A percentile compares a stretch with the other conserved stretches of the same genome.
These are phyloP conservation scores for Thelephora ganbajun DNA, from an alignment of 768 basidiomycete genomes.

Conservation along the genomic window DNA sequence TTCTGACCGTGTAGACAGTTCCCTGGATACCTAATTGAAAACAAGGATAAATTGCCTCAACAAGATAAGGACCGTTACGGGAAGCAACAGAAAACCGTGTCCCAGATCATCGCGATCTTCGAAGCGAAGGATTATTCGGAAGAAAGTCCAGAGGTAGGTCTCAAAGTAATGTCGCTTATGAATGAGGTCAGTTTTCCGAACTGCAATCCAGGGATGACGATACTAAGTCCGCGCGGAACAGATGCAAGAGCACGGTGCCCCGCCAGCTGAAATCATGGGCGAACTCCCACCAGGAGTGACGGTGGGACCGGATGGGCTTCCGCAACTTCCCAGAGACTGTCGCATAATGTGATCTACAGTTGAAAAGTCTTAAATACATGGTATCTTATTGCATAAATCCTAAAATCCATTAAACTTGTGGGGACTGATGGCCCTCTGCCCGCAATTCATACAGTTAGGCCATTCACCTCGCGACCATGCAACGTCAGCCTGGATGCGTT, in stretches of 20 bases:
- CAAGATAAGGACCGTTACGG: conserved; percentile 54
- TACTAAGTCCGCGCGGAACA: conserved; percentile 14
- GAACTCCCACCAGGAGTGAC: conserved; percentile 60
- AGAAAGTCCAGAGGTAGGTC: conserved; percentile 28
- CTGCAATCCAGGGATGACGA: neutral
- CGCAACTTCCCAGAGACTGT: conserved; percentile 28
- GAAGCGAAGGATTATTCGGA: conserved; percentile 49
- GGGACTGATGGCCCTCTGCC: too few species aligned
- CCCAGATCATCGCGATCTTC: conserved; percentile 49
- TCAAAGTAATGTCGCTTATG: conserved; percentile 55
- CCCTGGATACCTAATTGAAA: conserved; percentile 55
- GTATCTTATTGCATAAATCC: too few species aligned
- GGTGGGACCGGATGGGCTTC: conserved; percentile 40
- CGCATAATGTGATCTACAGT: conserved; percentile 15
- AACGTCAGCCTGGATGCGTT: too few species aligned
- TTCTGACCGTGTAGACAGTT: conserved; percentile 31
- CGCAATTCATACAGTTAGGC: too few species aligned
- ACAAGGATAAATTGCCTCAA: conserved; percentile 35
- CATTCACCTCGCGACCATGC: too few species aligned
- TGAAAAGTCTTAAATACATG: too few species aligned
- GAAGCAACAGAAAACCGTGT: conserved; percentile 42
- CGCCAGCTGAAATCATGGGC: conserved; percentile 75
- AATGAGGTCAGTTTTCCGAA: conserved; percentile 36
- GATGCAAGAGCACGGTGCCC: conserved; percentile 72
- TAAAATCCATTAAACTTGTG: too few species aligned